phyloP scores from a whole-genome alignment of 495 filamentous ascomycete genomes.

The Penicillium silybi region DNA sequence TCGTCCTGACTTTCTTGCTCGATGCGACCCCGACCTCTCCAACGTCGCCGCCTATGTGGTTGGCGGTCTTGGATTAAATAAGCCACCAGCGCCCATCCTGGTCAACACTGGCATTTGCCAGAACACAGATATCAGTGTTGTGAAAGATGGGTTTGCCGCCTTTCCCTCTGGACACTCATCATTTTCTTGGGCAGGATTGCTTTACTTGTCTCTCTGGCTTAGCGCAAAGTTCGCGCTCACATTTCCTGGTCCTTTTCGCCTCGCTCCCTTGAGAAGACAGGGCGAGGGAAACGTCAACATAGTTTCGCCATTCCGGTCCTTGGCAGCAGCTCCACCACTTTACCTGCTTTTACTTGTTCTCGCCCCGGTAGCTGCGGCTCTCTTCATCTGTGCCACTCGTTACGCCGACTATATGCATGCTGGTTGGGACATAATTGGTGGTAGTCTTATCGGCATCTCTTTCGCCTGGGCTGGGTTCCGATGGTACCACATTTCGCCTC shows the following conservation, averaged over 20 bases:
- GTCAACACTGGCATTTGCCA: neutral
- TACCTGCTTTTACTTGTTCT: neutral
- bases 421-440: neutral
- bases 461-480: neutral
- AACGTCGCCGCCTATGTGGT: neutral
- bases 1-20: neutral
- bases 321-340: neutral
- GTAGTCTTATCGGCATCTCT: neutral
- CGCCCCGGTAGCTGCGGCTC: neutral
- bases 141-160: neutral
- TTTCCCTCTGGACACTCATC: conserved; percentile 1
- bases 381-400: neutral
- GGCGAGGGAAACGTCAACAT: neutral
- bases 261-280: no score
- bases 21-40: neutral
- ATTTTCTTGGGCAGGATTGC: neutral
- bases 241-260: neutral
- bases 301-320: no score
- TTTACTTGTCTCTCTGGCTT: neutral
- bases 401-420: neutral
- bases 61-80: neutral
- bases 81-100: neutral
- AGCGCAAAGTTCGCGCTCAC: neutral
- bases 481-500: neutral
- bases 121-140: neutral